Conservation (phyloP, 192 early-diverging fungal species). For the Dispira parvispora region DNA sequence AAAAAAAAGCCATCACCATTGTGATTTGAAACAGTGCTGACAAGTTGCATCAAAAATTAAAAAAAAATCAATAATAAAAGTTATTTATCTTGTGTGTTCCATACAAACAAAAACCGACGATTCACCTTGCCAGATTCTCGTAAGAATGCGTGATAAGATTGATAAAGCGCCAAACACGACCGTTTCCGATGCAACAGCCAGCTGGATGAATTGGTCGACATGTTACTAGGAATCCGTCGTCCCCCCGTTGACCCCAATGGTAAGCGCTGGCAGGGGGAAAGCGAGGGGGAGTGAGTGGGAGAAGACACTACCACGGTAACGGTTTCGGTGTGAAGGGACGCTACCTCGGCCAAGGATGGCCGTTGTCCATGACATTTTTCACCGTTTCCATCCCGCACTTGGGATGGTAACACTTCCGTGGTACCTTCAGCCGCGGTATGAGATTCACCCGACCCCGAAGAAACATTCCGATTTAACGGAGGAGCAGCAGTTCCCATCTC, state of each 20-base stretch:
- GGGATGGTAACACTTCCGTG: too few relatives aligned
- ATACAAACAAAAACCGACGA: conserved; percentile 7
- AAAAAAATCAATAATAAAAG: neutral
- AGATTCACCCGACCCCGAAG: too few relatives aligned
- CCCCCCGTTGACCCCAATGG: too few relatives aligned
- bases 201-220: neutral
- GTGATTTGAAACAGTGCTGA: too few relatives aligned
- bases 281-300: neutral
- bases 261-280: too few relatives aligned
- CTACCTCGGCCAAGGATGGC: too few relatives aligned
- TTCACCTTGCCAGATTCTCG: conserved; percentile 1
- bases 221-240: neutral
- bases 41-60: neutral
- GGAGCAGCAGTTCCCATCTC: too few relatives aligned
- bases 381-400: too few relatives aligned
- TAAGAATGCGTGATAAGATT: neutral
- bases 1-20: neutral
- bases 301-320: neutral
- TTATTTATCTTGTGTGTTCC: conserved; percentile 1
- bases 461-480: too few relatives aligned
- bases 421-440: too few relatives aligned
- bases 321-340: neutral
- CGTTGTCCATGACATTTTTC: too few relatives aligned
- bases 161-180: neutral
- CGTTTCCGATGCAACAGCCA: neutral